phyloP scores from a whole-genome alignment of 805 yeast species.

The Sporopachydermia lactativora region DNA sequence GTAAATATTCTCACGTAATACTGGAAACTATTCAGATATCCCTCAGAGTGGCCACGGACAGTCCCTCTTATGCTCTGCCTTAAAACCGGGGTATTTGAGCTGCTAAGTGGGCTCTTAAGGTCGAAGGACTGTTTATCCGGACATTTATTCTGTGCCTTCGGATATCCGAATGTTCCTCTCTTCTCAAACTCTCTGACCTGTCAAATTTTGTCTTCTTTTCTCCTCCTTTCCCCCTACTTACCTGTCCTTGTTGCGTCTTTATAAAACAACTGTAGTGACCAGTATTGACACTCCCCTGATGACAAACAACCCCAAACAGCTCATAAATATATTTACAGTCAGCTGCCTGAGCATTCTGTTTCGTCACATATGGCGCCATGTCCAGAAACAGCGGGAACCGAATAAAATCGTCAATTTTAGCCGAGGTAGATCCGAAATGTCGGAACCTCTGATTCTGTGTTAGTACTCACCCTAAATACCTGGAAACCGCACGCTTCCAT shows the following conservation, averaged over 20 bases:
- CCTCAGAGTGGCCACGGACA: too few relatives aligned
- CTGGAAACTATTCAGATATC: too few relatives aligned
- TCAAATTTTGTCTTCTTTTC: too few relatives aligned
- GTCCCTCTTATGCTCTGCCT: too few relatives aligned
- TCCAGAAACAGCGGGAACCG: constrained; percentile 61
- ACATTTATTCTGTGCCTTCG: too few relatives aligned
- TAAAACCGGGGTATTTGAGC: too few relatives aligned
- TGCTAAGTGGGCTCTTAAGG: too few relatives aligned
- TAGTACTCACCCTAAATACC: constrained; percentile 19
- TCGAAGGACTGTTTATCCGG: too few relatives aligned
- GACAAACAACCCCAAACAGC: constrained; percentile 76
- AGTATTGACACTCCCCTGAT: constrained; percentile 85
- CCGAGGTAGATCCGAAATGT: constrained; percentile 37
- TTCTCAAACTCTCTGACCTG: too few relatives aligned
- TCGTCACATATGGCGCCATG: constrained; percentile 41
- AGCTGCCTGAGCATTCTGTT: constrained; percentile 8
- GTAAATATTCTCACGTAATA: too few relatives aligned
- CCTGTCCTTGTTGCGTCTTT: constrained; percentile 45
- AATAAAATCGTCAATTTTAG: constrained; percentile 67
- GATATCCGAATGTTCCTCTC: too few relatives aligned
- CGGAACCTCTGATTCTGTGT: constrained; percentile 29
- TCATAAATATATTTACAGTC: constrained; percentile 45
- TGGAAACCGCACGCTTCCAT: constrained; percentile 23
- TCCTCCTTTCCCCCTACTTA: too few relatives aligned
- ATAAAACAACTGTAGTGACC: constrained; percentile 85